phyloP scores from a whole-genome alignment of 1,284 basidiomycete species.

The Ganoderma lingzhi region DNA sequence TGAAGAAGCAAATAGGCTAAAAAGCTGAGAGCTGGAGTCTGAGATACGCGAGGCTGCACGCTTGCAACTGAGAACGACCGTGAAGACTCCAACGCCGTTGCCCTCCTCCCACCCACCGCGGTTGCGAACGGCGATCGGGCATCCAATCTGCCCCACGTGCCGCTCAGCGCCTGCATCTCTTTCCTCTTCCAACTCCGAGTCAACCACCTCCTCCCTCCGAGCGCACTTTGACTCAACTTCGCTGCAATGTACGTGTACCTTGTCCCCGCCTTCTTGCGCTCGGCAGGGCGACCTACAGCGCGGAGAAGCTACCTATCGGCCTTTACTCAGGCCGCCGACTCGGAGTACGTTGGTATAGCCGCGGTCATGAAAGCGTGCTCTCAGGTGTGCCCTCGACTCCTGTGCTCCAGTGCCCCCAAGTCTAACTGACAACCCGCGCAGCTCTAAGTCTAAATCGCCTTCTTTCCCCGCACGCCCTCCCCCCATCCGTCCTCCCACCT shows the following conservation, averaged over 20 bases:
- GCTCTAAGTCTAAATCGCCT: background rate
- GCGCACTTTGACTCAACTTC: background rate
- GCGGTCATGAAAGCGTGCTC: background rate
- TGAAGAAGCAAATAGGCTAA: constrained; percentile 4
- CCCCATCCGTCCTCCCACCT: background rate
- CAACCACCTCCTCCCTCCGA: background rate
- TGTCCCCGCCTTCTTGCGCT: background rate
- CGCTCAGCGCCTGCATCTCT: background rate
- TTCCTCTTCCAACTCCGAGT: background rate
- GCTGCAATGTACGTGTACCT: background rate
- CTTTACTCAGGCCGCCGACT: background rate
- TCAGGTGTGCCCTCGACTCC: background rate
- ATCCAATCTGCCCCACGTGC: background rate
- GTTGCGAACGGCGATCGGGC: background rate
- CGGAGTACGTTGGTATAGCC: background rate
- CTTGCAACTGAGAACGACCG: no score
- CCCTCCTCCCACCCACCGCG: background rate
- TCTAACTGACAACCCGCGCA: background rate
- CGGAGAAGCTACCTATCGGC: background rate
- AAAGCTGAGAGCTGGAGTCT: background rate
- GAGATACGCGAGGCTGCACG: background rate
- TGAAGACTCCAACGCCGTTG: background rate
- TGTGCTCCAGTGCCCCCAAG: background rate
- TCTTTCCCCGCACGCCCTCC: background rate
- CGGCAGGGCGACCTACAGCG: background rate